Base-by-base conservation (phyloP, 805 yeast species). In the Yamadazyma paraphyllophila region DNA sequence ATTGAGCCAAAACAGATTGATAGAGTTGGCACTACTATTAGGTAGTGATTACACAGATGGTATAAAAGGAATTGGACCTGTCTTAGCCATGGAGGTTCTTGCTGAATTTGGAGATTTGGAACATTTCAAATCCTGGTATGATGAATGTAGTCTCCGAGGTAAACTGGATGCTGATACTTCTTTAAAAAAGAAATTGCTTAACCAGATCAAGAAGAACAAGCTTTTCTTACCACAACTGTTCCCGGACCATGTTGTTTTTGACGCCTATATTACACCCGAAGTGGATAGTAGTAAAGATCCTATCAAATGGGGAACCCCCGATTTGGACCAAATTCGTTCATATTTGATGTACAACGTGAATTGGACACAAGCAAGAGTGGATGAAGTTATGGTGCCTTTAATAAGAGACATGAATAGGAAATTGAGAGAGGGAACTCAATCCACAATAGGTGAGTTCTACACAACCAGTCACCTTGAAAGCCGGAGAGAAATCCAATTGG, bases 31-130 rank as follows among this genome's bases (percentile, higher is more conserved):
- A 0, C 74, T 83, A 39, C 64, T 94, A 20, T 66, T 94, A 15
- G 99, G 99, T 0, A 88, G 97, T 63, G 99, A 94, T 66, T 94
- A 94, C 61, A 91, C 99, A 0, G 88, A 84, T 43, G 99, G 99
- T 0, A 66, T 94, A 30, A 84, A 87, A 47, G 96, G 98, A 2
- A 77, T 94, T 48, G 99, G 99, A 1, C 97, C 97, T 0, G 98
- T 94, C 1, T 76, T 84, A 14, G 94, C 96, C 0, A 80, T 89
- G 80, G 97, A 94, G 62, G 78, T 94, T 14, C 57, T 94, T 30
- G 96, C 96, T 0, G 96, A 91, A 55, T 94, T 92, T 65, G 81
- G 78, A 1, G 59, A 62, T 20, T 60, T 81, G 27, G 43, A 56
- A 16, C 43, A 57, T 29, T 58, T 78, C 72, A 71, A 75, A 66